Evolutionary conservation across 352 stramenopile genomes (phyloP), one percentile per base, ranked within the genome.

Genomic region (Phytopythium mirpurense): DNA sequence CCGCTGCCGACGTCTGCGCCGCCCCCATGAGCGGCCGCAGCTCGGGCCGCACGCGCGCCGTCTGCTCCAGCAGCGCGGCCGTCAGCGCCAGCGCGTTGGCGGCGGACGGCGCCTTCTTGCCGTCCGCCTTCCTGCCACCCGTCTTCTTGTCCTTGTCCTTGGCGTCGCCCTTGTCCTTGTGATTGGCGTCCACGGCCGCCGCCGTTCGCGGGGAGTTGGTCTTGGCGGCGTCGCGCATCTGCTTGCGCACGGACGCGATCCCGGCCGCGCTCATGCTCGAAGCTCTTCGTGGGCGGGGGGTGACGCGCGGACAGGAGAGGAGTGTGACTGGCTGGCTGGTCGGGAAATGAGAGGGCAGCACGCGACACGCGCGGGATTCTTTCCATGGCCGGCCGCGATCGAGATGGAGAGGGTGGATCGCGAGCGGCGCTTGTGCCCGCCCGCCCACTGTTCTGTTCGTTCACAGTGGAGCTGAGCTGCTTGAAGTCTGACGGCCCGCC

Each of bases 21-120:
- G 37, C 34, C 0, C 49, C 57, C 49, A 88, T 60, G 35, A 90
- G 62, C 16, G 79, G 76, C 40, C 86, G 61, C 29, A 90, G 66
- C 62, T 90, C 79, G 0, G 76, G 76, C 11, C 71, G 76, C 35
- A 72, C 61, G 21, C 51, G 46, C 43, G 66, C 59, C 0, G 87
- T 68, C 21, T 89, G 78, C 36, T 70, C 59, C 2, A 57, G 54
- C 8, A 89, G 62, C 56, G 76, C 54, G 26, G 32, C 41, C 14
- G 57, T 37, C 40, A 48, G 24, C 41, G 27, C 18, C 14, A n/a
- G 23, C 12, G 15, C 23, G 23, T 14, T 9, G 5, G 15, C 40
- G 3, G 44, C 21, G 19, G 57, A 32, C 23, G 18, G 43, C 37
- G 41, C 21, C 21, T 46, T 32, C 36, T 67, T 56, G 26, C n/a